Evolutionary conservation across 768 basidiomycete species (phyloP).

Genomic region (Tephrocybe sp.): DNA sequence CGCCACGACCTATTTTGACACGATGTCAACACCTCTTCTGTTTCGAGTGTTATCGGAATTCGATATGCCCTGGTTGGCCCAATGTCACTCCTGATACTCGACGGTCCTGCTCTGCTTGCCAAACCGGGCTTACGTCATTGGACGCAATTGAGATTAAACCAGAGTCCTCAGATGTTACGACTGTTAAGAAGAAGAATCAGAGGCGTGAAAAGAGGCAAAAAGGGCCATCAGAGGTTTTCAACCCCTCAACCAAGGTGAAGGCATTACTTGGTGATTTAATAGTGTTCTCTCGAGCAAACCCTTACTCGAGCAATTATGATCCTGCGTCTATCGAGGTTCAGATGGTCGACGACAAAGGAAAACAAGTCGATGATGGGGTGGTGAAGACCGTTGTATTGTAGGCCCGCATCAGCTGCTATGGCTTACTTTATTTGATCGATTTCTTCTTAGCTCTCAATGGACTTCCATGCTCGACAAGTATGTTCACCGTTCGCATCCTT

Average conservation of each 20-base stretch:
- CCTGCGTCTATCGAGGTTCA: slow-evolving; percentile 69
- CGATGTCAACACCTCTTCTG: slow-evolving; percentile 96
- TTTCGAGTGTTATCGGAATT: slow-evolving; percentile 74
- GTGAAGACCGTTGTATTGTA: slow-evolving; percentile 96
- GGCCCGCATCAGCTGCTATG: too few relatives aligned
- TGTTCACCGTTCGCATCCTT: slow-evolving; percentile 23
- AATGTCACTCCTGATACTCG: slow-evolving; percentile 54
- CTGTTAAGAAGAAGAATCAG: slow-evolving; percentile 56
- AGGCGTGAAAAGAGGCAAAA: slow-evolving; percentile 69
- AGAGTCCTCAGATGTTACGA: slow-evolving; percentile 43
- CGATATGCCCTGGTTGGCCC: slow-evolving; percentile 82
- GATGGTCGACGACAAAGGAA: slow-evolving; percentile 73
- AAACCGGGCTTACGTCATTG: slow-evolving; percentile 55
- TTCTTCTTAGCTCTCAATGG: slow-evolving; percentile 77
- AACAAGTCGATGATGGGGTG: slow-evolving; percentile 62
- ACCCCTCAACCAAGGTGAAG: slow-evolving; percentile 86
- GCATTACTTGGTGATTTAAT: slow-evolving; percentile 78
- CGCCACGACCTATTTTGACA: slow-evolving; percentile 71
- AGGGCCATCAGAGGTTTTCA: slow-evolving; percentile 54
- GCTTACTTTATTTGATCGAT: not conserved
- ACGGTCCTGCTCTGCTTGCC: slow-evolving; percentile 77
- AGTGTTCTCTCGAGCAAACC: slow-evolving; percentile 79
- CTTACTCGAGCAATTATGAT: slow-evolving; percentile 85
- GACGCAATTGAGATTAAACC: slow-evolving; percentile 85
- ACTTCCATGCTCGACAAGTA: slow-evolving; percentile 92